These are phyloP conservation scores for Lentithecium fluviatile DNA, from an alignment of 495 filamentous ascomycete genomes.

Conservation along the genomic window DNA sequence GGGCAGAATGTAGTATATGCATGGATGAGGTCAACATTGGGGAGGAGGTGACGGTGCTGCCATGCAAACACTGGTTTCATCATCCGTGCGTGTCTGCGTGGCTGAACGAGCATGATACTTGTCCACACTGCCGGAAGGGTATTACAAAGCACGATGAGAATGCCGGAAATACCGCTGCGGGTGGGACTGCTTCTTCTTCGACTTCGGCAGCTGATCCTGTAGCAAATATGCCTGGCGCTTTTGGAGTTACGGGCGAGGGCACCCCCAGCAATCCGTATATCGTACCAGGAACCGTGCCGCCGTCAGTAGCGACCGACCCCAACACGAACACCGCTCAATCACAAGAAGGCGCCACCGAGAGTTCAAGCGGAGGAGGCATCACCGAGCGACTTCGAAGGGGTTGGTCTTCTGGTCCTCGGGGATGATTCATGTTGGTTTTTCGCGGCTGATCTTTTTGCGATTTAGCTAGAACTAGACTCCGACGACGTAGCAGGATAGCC, in stretches of 20 bases:
- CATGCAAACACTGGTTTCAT: slow-evolving; percentile 93
- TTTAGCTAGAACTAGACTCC: slow-evolving; percentile 4
- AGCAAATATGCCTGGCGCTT: slow-evolving; percentile 27
- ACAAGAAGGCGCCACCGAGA: slow-evolving; percentile 1
- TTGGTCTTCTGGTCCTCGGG: slow-evolving; percentile 29
- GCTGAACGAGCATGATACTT: slow-evolving; percentile 86
- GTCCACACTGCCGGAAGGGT: slow-evolving; percentile 78
- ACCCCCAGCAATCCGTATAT: slow-evolving; percentile 25
- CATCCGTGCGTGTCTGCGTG: slow-evolving; percentile 72
- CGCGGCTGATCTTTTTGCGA: neutral
- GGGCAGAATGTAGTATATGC: slow-evolving; percentile 85
- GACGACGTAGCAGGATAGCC: neutral
- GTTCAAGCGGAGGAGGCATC: slow-evolving; percentile 9
- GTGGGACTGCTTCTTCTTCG: slow-evolving; percentile 3
- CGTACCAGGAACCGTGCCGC: neutral
- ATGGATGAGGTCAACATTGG: slow-evolving; percentile 80
- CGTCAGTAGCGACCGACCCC: neutral
- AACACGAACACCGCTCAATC: no score
- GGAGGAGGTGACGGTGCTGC: slow-evolving; percentile 73
- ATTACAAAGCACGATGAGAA: slow-evolving; percentile 47
- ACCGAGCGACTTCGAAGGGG: slow-evolving; percentile 28
- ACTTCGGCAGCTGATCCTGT: neutral
- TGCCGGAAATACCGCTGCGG: neutral
- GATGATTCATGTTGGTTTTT: slow-evolving; percentile 2
- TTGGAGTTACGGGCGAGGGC: slow-evolving; percentile 16